Evolutionary conservation across 2,329 filamentous ascomycete genomes (phyloP).

Genomic region (Nemania sp.): DNA sequence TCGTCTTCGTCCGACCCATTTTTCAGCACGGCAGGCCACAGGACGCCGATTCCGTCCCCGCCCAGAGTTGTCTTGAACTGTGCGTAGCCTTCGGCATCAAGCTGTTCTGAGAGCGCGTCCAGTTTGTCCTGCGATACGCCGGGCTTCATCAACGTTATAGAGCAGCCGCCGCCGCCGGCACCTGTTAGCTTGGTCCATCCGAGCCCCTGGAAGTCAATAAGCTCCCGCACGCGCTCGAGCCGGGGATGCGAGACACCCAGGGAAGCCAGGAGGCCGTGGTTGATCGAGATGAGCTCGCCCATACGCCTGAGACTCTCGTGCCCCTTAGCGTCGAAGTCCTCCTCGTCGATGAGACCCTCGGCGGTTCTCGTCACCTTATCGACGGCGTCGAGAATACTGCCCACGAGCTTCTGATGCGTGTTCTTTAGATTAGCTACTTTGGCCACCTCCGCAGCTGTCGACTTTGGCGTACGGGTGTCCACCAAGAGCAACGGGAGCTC

Average conservation of each 20-base stretch:
- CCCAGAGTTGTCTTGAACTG: conserved; percentile 89
- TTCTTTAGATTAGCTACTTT: conserved; percentile 79
- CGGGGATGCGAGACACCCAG: conserved; percentile 94
- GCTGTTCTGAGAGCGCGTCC: conserved; percentile 64
- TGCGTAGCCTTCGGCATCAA: conserved; percentile 74
- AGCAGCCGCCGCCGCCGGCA: conserved; percentile 92
- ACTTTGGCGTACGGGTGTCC: conserved; percentile 86
- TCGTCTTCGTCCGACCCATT: conserved; percentile 79
- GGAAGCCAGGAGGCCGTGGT: conserved; percentile 89
- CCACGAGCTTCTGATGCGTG: conserved; percentile 75
- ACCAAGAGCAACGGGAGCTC: conserved; percentile 89
- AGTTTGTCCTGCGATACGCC: conserved; percentile 62
- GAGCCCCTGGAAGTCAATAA: conserved; percentile 85
- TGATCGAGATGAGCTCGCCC: conserved; percentile 88
- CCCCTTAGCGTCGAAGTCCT: conserved; percentile 69
- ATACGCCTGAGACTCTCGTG: conserved; percentile 70
- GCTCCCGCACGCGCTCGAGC: conserved; percentile 86
- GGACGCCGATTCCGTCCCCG: conserved; percentile 89
- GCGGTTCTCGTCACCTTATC: conserved; percentile 69
- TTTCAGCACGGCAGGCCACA: conserved; percentile 89
- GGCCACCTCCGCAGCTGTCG: conserved; percentile 80
- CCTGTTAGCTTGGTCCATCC: conserved; percentile 98
- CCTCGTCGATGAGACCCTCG: conserved; percentile 57
- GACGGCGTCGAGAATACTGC: conserved; percentile 82
- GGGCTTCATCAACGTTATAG: conserved; percentile 85